Conservation (phyloP, 306 rosid species). For the Inga oerstediana region DNA sequence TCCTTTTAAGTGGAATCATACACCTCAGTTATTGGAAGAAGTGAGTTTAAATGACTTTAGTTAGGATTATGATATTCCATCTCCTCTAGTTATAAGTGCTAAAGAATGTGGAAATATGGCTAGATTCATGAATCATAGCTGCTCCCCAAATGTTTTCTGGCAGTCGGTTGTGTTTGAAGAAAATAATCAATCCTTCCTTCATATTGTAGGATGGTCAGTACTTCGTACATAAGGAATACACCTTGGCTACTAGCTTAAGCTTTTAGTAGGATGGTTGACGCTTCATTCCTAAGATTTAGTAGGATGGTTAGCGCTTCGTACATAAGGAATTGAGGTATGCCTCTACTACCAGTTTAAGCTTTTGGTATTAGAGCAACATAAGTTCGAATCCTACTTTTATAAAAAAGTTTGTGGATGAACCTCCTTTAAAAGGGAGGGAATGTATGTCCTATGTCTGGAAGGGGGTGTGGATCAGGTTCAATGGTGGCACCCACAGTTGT, state of each 20-base stretch:
- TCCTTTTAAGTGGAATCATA: conserved; percentile 60
- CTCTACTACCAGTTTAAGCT: no score
- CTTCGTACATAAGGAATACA: no score
- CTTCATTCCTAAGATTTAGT: no score
- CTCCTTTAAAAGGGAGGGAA: no score
- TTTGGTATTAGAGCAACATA: no score
- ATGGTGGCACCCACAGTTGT: no score
- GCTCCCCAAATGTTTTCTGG: conserved; percentile 75
- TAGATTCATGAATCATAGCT: conserved; percentile 73
- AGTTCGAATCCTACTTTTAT: no score
- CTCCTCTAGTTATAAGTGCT: conserved; percentile 60
- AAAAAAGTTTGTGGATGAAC: no score
- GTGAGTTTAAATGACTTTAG: conserved; percentile 35
- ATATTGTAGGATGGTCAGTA: conserved; percentile 30
- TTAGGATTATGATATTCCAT: conserved; percentile 50
- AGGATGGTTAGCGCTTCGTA: no score
- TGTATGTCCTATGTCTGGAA: no score
- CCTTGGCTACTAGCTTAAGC: neutral
- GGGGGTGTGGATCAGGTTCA: no score
- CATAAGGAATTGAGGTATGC: no score
- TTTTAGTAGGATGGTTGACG: neutral
- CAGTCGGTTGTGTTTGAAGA: conserved; percentile 60
- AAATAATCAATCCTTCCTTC: conserved; percentile 51
- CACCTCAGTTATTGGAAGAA: conserved; percentile 54
- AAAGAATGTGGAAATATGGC: conserved; percentile 61